Percentiles rank a stretch among this genome's conserved stretches.
Evolutionary conservation across 1,139 yeast species (phyloP).

Genomic region (Pichia sp.): DNA sequence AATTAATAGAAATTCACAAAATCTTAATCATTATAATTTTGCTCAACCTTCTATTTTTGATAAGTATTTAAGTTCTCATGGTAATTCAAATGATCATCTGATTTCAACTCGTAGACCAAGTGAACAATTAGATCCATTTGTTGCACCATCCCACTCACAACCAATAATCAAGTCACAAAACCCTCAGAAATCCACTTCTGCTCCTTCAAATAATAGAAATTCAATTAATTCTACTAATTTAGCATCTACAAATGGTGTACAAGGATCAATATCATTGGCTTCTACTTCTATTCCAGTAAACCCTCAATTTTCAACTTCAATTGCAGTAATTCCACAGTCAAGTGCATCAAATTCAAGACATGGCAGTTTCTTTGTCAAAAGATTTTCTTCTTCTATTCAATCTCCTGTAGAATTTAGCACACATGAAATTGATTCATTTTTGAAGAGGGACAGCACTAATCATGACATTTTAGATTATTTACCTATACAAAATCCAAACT

Average conservation of each 20-base stretch:
- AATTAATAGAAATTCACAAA: not conserved
- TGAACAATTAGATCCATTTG: constrained; percentile 41
- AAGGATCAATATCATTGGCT: too few species aligned
- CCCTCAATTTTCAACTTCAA: too few species aligned
- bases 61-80: not conserved
- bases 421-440: constrained; percentile 38
- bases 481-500: not conserved
- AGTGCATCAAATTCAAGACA: constrained; percentile 18
- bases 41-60: constrained; percentile 6
- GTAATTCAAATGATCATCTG: constrained; percentile 22
- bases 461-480: constrained; percentile 14
- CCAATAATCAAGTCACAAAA: constrained; percentile 2
- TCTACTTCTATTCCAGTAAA: too few species aligned
- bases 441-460: constrained; percentile 37
- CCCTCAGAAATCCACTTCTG: not conserved
- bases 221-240: not conserved
- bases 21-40: constrained; percentile 2
- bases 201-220: constrained; percentile 1
- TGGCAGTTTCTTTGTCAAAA: constrained; percentile 23
- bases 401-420: constrained; percentile 30
- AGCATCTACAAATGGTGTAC: not conserved
- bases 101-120: constrained; percentile 34
- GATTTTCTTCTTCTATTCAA: constrained; percentile 26
- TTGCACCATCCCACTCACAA: constrained; percentile 23
- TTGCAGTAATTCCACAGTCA: constrained; percentile 4